These are phyloP conservation scores for Scleroderma bovista DNA, from an alignment of 768 basidiomycete genomes.

Conservation along the genomic window DNA sequence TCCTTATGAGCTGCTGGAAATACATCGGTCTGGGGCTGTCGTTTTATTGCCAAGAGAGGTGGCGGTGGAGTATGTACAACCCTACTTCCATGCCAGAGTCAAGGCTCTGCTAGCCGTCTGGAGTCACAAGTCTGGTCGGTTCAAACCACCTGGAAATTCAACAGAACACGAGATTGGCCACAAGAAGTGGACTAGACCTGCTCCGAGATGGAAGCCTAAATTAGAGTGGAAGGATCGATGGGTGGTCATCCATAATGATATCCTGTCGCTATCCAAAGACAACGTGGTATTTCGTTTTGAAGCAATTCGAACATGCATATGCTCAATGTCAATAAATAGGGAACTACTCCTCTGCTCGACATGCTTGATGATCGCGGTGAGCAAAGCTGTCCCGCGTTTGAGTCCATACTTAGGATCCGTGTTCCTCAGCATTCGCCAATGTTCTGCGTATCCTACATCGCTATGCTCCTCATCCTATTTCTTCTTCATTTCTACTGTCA, in stretches of 20 bases:
- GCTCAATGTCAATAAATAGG: slow-evolving; percentile 25
- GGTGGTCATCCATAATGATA: slow-evolving; percentile 54
- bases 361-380: slow-evolving; percentile 43
- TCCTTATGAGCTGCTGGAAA: slow-evolving; percentile 64
- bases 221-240: slow-evolving; percentile 62
- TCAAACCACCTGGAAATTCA: slow-evolving; percentile 19
- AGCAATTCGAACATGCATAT: neutral
- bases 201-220: slow-evolving; percentile 26
- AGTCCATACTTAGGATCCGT: neutral
- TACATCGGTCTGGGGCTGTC: slow-evolving; percentile 45
- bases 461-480: slow-evolving; percentile 27
- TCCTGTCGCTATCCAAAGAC: slow-evolving; percentile 49
- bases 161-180: neutral
- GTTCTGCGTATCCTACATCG: slow-evolving; percentile 52
- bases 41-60: slow-evolving; percentile 38
- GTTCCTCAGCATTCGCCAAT: slow-evolving; percentile 37
- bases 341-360: slow-evolving; percentile 39
- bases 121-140: slow-evolving; percentile 21
- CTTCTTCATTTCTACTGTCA: slow-evolving; percentile 40
- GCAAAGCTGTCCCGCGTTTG: neutral
- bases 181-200: slow-evolving; percentile 14
- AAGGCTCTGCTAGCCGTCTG: slow-evolving; percentile 45
- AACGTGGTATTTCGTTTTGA: slow-evolving; percentile 39
- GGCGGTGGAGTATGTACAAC: slow-evolving; percentile 43
- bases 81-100: slow-evolving; percentile 55